These are phyloP conservation scores for Solanum hybrid DNA, from an alignment of 305 asterid genomes.

Conservation along the genomic window DNA sequence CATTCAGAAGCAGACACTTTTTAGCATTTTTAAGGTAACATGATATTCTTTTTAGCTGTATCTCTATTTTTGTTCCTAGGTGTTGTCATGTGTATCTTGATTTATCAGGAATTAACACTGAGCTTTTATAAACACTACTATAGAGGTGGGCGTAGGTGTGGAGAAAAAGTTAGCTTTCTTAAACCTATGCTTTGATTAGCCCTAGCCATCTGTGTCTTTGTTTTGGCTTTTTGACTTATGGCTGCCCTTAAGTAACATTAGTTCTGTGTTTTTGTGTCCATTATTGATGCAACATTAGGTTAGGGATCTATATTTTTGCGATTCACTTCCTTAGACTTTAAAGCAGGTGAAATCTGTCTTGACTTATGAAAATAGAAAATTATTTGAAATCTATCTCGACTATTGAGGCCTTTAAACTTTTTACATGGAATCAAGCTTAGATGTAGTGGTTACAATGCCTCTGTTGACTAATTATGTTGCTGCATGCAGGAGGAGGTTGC, in stretches of 20 bases:
- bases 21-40: slow-evolving; percentile 40
- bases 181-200: background rate
- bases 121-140: background rate
- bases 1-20: slow-evolving; percentile 36
- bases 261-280: background rate
- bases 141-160: background rate
- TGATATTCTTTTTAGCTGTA: background rate
- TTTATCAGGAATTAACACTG: background rate
- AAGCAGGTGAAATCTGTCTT: background rate
- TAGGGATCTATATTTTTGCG: background rate
- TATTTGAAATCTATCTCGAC: background rate
- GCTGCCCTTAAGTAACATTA: background rate
- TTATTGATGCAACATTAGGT: background rate
- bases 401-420: background rate
- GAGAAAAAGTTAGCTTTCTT: background rate
- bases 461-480: slow-evolving; percentile 18
- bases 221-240: background rate
- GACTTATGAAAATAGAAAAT: background rate
- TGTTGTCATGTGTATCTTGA: background rate
- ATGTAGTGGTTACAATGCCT: background rate
- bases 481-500: slow-evolving; percentile 52
- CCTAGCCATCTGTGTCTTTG: background rate
- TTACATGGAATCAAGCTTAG: background rate
- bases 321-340: background rate
- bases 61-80: background rate